Evolutionary conservation across 2,329 filamentous ascomycete genomes (phyloP).

Genomic region (Cladorrhinum sp.): DNA sequence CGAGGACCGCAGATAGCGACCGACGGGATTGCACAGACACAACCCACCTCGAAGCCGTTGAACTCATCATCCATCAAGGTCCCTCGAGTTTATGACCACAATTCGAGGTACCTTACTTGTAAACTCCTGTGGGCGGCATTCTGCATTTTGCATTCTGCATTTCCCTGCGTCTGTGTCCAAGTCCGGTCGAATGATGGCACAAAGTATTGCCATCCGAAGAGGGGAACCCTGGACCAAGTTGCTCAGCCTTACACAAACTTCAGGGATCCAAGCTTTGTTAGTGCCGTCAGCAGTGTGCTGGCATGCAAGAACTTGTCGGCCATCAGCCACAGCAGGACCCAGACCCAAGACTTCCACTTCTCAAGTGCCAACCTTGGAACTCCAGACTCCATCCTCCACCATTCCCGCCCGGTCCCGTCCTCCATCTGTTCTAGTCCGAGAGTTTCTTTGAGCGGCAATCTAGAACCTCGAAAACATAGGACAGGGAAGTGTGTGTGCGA

Average conservation of each 20-base stretch:
- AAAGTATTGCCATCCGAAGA: neutral
- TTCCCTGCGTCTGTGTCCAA: neutral
- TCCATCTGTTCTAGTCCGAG: neutral
- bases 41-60: neutral
- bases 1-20: neutral
- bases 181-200: neutral
- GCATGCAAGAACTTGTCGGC: slow-evolving; percentile 14
- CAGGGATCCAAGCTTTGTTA: slow-evolving; percentile 17
- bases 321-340: slow-evolving; percentile 24
- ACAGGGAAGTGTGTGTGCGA: neutral
- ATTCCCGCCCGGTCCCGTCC: neutral
- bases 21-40: neutral
- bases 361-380: neutral
- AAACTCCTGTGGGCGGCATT: too few relatives aligned
- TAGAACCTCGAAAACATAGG: neutral
- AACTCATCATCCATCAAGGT: too few relatives aligned
- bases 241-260: slow-evolving; percentile 21
- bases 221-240: neutral
- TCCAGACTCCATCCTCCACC: neutral
- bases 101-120: too few relatives aligned
- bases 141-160: neutral
- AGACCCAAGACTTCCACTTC: neutral
- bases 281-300: slow-evolving; percentile 25
- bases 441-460: neutral
- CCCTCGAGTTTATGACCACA: too few relatives aligned